Base-by-base conservation (phyloP, 179 eudicot species). In the Drosera spatulata region DNA sequence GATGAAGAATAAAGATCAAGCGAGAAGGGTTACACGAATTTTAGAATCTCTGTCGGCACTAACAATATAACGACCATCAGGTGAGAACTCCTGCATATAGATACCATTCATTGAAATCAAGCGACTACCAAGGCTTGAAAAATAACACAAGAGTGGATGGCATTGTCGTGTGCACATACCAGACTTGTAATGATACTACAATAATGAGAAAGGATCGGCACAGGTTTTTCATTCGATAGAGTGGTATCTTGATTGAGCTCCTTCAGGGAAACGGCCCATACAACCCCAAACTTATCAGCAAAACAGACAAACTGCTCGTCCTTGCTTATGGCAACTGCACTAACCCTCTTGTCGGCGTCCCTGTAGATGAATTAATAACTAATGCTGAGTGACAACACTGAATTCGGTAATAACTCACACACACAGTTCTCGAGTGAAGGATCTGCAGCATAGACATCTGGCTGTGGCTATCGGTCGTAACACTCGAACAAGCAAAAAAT, bases 261-360 rank as follows among this genome's bases (percentile, higher is more conserved):
- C 39, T 75, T 75, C 55, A 86, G 75, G 67, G 78, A 83, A 56
- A 85, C 76, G 47, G 71, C 66, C 88, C 91, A 86, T 47, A 89
- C 84, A 41, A 86, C 90, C 65, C 99, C 99, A 80, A 93, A 93
- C 80, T 93, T 89, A 77, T 93, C 99, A n/a, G 99, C 93, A 73
- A 81, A 93, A 76, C 86, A 81, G 64, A 85, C 93, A 74, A 76
- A 89, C n/a, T 41, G 70, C 48, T 76, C 95, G 63, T 86, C 86
- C 58, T 72, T 78, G 75, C 82, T 89, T 55, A 93, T 70, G 45
- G 96, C 95, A 69, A 93, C 82, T 47, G 99, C 91, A 56, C 76
- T 93, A 61, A 93, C 99, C 72, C 93, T 84, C 80, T 93, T 93
- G 70, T 93, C 99, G 4, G 96, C 81, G 65, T 69, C 73, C 75